Conservation (phyloP, 179 eudicot genomes). For the Sideroxylon spinosum region DNA sequence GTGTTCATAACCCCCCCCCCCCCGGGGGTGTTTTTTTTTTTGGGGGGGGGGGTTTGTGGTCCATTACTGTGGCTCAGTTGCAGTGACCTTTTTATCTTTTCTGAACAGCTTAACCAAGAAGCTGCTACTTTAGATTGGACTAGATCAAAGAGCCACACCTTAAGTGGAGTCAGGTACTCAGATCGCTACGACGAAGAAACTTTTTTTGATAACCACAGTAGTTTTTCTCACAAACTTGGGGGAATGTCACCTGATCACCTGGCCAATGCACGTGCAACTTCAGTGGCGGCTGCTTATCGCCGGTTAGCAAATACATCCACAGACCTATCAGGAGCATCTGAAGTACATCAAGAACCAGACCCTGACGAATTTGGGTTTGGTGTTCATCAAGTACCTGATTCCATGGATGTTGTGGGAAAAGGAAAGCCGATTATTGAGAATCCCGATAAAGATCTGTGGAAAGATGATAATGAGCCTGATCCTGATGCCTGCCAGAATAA, state of each 20-base stretch:
- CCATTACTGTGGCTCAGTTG: not conserved
- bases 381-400: slow-evolving; percentile 16
- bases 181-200: slow-evolving; percentile 35
- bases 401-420: slow-evolving; percentile 12
- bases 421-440: not conserved
- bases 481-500: slow-evolving; percentile 21
- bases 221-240: slow-evolving; percentile 59
- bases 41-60: not conserved
- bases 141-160: slow-evolving; percentile 59
- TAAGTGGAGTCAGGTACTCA: slow-evolving; percentile 38
- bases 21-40: too few relatives aligned
- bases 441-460: not conserved
- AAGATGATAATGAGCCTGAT: slow-evolving; percentile 19
- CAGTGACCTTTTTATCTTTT: not conserved
- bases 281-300: slow-evolving; percentile 76
- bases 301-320: slow-evolving; percentile 48
- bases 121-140: slow-evolving; percentile 87
- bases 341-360: slow-evolving; percentile 25
- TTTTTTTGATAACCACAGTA: slow-evolving; percentile 32
- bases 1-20: too few relatives aligned
- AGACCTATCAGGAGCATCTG: not conserved
- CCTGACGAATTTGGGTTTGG: slow-evolving; percentile 29
- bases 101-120: slow-evolving; percentile 77
- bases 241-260: slow-evolving; percentile 42
- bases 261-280: slow-evolving; percentile 64